Percentiles rank a stretch among this genome's conserved stretches.
Evolutionary conservation across 164 flowering plant species (phyloP).

Genomic region (Macadamia integrifolia): DNA sequence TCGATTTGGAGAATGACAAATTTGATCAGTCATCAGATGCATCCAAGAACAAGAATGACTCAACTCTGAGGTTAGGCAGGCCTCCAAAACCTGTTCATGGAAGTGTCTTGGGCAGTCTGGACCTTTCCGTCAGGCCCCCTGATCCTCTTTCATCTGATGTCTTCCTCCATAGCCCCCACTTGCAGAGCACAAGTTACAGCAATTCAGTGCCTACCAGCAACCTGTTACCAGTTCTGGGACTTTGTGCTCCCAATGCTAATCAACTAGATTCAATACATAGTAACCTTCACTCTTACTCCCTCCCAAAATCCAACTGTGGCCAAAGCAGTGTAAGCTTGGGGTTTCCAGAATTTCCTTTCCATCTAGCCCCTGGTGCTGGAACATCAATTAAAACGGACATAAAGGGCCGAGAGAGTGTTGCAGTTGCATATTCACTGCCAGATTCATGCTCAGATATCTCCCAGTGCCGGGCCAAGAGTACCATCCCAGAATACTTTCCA

Average conservation of each 20-base stretch:
- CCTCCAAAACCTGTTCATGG: constrained; percentile 25
- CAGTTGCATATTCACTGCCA: constrained; percentile 26
- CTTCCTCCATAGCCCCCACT: constrained; percentile 27
- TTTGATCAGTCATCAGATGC: constrained; percentile 25
- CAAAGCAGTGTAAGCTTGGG: constrained; percentile 35
- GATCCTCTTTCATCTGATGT: constrained; percentile 26
- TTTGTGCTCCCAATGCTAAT: constrained; percentile 84
- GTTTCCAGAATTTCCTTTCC: constrained; percentile 62
- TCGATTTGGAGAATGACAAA: constrained; percentile 31
- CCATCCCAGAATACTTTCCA: constrained; percentile 31
- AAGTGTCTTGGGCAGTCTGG: constrained; percentile 27
- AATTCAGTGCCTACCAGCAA: constrained; percentile 30
- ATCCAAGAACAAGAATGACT: constrained; percentile 29
- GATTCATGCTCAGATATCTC: constrained; percentile 32
- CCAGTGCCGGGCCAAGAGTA: constrained; percentile 27
- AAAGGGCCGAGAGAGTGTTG: constrained; percentile 26
- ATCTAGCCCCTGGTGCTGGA: constrained; percentile 33
- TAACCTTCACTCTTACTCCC: constrained; percentile 17
- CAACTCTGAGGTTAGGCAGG: constrained; percentile 27
- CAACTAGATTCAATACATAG: constrained; percentile 42
- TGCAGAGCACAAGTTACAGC: constrained; percentile 22
- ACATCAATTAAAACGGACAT: constrained; percentile 30
- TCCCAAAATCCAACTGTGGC: constrained; percentile 31
- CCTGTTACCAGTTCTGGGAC: constrained; percentile 76
- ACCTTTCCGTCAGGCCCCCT: constrained; percentile 35